Base-by-base conservation (phyloP, 2,329 filamentous ascomycete genomes). In the Colletotrichum melonis region DNA sequence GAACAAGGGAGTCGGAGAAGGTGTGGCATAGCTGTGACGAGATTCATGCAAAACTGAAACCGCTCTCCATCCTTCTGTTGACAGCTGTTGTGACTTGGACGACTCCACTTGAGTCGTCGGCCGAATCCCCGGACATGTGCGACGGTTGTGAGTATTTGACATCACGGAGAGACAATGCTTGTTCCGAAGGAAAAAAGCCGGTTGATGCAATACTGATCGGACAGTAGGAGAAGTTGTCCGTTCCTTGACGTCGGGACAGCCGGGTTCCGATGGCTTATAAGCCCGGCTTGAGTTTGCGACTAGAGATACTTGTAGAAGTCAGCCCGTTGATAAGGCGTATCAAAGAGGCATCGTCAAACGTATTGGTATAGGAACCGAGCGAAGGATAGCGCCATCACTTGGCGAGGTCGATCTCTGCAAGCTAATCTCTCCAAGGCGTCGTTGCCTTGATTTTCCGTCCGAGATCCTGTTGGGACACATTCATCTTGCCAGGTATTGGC, bases 31-130 rank as follows among this genome's bases (percentile, higher is more conserved):
- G 38, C 38, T 68, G 46, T 16, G 57, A 26, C 26, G 28, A 28
- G 12, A 56, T 57, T 62, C 35, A 73, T 71, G 67, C 62, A 63
- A 63, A n/a, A 28, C 60, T 71, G 71, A 71, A 73, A 73, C 67
- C 42, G 24, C 42, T 6, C 16, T 42, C 16, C 16, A 46, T 38
- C 16, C 42, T 69, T 52, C 7, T n/a, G 42, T 49, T 49, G 28
- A 38, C 42, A 49, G 65, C 12, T 46, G 14, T 30, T 71, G 42
- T 71, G 55, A 58, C 26, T n/a, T 11, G 42, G 42, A 56, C 14
- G 19, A 46, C 22, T 35, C 11, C 56, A n/a, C 55, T 35, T 42
- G 22, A 14, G 8, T 42, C 32, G 12, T 24, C 30, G 30, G 52
- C 11, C 52, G 32, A 22, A 4, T 30, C 8, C 63, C 63, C 35